phyloP scores from a whole-genome alignment of 2,329 filamentous ascomycete genomes.

The Remersonia thermophila region DNA sequence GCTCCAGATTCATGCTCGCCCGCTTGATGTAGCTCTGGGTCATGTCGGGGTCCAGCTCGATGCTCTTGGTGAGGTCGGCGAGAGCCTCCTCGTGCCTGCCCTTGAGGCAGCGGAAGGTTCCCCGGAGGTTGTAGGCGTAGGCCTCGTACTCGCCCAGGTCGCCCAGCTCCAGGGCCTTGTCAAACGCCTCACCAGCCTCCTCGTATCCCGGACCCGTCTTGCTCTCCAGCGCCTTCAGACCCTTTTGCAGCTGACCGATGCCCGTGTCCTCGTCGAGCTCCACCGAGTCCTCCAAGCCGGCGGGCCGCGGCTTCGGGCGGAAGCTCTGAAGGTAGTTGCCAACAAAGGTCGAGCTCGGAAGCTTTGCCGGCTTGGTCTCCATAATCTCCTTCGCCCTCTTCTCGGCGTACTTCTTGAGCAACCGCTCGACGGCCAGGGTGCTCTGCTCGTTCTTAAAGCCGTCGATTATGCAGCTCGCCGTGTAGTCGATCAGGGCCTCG shows the following conservation, averaged over 20 bases:
- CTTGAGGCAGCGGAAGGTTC: conserved; percentile 86
- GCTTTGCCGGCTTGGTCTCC: conserved; percentile 69
- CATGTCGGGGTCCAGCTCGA: conserved; percentile 75
- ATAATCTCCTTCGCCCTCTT: conserved; percentile 86
- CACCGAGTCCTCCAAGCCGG: conserved; percentile 68
- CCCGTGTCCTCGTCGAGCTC: conserved; percentile 68
- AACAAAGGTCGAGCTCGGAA: conserved; percentile 92
- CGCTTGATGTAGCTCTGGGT: conserved; percentile 98
- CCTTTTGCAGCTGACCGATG: conserved; percentile 74
- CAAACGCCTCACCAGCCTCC: conserved; percentile 74
- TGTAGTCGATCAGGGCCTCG: conserved; percentile 93
- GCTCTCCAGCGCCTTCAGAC: conserved; percentile 66
- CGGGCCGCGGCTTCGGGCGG: conserved; percentile 67
- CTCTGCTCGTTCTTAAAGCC: conserved; percentile 86
- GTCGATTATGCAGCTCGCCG: conserved; percentile 97
- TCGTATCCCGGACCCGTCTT: conserved; percentile 88
- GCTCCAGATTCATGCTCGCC: conserved; percentile 92
- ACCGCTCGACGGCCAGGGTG: conserved; percentile 77
- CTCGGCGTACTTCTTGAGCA: conserved; percentile 95
- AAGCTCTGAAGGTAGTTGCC: conserved; percentile 99
- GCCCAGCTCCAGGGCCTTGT: conserved; percentile 72
- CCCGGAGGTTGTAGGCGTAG: conserved; percentile 89
- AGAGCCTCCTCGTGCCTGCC: conserved; percentile 79
- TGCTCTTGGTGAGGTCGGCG: conserved; percentile 78
- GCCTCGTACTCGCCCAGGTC: conserved; percentile 75